Base-by-base conservation (phyloP, 2,329 filamentous ascomycete species). In the Didymella arachidicola region DNA sequence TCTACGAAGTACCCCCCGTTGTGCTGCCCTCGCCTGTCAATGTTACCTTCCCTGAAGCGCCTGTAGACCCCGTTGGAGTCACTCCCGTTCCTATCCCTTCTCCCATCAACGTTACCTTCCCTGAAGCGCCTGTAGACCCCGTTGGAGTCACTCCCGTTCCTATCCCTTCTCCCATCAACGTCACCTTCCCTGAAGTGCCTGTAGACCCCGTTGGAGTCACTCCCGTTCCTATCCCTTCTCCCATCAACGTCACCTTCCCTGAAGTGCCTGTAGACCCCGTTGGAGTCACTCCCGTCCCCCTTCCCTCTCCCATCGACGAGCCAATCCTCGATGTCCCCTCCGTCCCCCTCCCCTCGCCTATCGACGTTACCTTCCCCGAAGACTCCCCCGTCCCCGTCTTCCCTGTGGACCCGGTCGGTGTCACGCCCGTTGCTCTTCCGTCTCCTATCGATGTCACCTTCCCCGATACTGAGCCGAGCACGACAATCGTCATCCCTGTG, bases 391-490 rank as follows among this genome's bases (percentile, higher is more conserved):
- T 43, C 6, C 22, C 41, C 6, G 14, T 43, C 39, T 7, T 12
- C 5, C 39, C 18, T 42, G 36, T 22, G 22, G 36, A 39, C n/a
- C 36, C 36, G 19, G 36, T 39, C 5, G 39, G 19, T 16, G 39
- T 42, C 19, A 25, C 39, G 2, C 29, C 30, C 12, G 45, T 49
- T 4, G 25, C 46, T 16, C 32, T 48, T 36, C 46, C 46, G 7
- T 49, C 46, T 25, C 46, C 46, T 8, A 39, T 49, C 41, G 30
- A 27, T 16, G 42, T 27, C 8, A 32, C 43, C 6, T 18, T 36
- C 41, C 25, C 49, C 18, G 19, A n/a, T 19, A 18, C 16, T 39
- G 44, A 42, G 27, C 49, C 49, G 14, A 53, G 38, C 41, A 52
- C 49, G 8, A 39, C 41, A 5, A 5, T 39, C 12, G 18, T 47